These are phyloP conservation scores for Scytalidium sp. DNA, from an alignment of 2,329 filamentous ascomycete genomes.

Conservation along the genomic window DNA sequence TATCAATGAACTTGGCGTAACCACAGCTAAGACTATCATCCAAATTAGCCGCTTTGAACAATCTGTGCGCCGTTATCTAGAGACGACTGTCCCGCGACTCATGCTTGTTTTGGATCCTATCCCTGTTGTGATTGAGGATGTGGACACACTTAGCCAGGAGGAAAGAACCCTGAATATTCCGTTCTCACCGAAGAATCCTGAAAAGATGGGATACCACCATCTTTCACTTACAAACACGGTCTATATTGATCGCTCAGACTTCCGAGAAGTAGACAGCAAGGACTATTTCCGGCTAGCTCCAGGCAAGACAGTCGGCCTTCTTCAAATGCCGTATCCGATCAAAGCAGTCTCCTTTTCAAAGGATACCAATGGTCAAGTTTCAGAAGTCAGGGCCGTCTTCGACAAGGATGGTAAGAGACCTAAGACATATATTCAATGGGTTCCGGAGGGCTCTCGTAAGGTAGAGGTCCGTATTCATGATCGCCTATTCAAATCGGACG, in stretches of 20 bases:
- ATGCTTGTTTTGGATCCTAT: constrained; percentile 89
- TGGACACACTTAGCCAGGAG: constrained; percentile 35
- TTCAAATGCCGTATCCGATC: constrained; percentile 69
- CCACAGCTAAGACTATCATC: constrained; percentile 76
- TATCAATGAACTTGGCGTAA: constrained; percentile 87
- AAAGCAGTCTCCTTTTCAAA: constrained; percentile 70
- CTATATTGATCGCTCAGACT: constrained; percentile 81
- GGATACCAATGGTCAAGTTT: constrained; percentile 59
- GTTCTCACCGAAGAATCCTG: constrained; percentile 78
- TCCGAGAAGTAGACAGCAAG: constrained; percentile 67
- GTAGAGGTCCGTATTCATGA: constrained; percentile 79
- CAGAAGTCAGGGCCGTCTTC: constrained; percentile 62
- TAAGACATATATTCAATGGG: constrained; percentile 91
- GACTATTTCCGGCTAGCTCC: constrained; percentile 79
- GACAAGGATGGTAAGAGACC: constrained; percentile 70
- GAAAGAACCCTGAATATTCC: constrained; percentile 70
- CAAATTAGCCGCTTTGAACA: constrained; percentile 82
- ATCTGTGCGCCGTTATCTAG: constrained; percentile 79
- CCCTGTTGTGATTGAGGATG: constrained; percentile 76
- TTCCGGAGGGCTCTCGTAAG: constrained; percentile 64
- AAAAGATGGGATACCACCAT: constrained; percentile 55
- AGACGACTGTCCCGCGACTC: constrained; percentile 80
- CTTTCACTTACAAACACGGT: constrained; percentile 70
- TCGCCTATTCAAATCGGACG: constrained; percentile 80
- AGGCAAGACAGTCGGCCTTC: constrained; percentile 69